These are phyloP conservation scores for Coleophoma crateriformis DNA, from an alignment of 2,329 filamentous ascomycete genomes.

Conservation along the genomic window DNA sequence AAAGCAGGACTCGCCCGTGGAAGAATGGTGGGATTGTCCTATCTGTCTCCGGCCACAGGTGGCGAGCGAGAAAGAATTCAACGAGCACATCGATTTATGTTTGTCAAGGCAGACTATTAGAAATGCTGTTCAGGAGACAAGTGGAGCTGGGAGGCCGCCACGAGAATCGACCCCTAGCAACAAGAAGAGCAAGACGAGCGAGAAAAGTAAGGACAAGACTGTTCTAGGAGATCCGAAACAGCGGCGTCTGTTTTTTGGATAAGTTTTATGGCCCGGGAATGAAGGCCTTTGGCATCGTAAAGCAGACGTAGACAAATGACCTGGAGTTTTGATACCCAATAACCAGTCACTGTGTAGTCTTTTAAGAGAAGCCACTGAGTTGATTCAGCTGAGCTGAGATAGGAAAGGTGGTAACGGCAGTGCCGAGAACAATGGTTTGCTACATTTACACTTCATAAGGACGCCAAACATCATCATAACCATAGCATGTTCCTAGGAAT, in stretches of 20 bases:
- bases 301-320: no score
- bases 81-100: conserved; percentile 89
- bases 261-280: neutral
- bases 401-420: no score
- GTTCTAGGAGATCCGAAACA: conserved; percentile 11
- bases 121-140: conserved; percentile 62
- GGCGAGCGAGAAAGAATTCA: conserved; percentile 73
- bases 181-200: conserved; percentile 8
- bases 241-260: conserved; percentile 11
- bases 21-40: conserved; percentile 75
- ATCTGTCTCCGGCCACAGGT: conserved; percentile 75
- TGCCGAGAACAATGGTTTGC: no score
- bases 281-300: no score
- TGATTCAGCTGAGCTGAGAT: no score
- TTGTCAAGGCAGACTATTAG: conserved; percentile 81
- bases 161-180: conserved; percentile 8
- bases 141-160: conserved; percentile 2
- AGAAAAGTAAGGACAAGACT: conserved; percentile 3
- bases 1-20: conserved; percentile 23
- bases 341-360: no score
- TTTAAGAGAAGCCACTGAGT: no score
- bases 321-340: no score
- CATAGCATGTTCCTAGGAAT: neutral
- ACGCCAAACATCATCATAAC: neutral
- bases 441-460: neutral